Evolutionary conservation across 495 filamentous ascomycete genomes (phyloP), one percentile per base, ranked within the genome.

Genomic region (Penicillium lividum): DNA sequence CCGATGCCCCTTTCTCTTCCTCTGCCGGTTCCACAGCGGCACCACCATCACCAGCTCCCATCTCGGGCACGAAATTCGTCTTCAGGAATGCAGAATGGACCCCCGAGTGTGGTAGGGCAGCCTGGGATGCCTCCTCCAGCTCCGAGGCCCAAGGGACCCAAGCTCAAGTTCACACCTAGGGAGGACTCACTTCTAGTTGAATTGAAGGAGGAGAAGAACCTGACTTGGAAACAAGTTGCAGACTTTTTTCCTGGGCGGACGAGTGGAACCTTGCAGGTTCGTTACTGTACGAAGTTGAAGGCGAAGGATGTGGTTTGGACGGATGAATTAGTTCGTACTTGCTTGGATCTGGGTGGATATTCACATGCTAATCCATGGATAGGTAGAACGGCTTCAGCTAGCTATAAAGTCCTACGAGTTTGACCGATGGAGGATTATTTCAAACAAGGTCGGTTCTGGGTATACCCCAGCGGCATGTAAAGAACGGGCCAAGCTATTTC

Each of bases 201-300:
- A 57, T 76, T 97, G 52, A 97, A 97, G 71, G 92, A 97, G 73
- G 90, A 92, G 59, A 93, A 92, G 69, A 89, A 88, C 62, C 80
- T 97, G 63, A 92, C 92, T 8, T 97, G 92, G 92, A 95, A 94
- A 68, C 92, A 97, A 79, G 96, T 97, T 62, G 89, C 90, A 54
- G 91, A 95, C 65, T 96, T 93, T 74, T 96, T 97, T 64, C 92
- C 92, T 7, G 92, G 92, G 10, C 79, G 92, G 49, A 91, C 89
- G 43, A 92, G 88, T 31, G 91, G 91, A 40, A 96, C 92, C 34
- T 75, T 97, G 54, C 92, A 97, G 68, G 92, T 97, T 59, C 86
- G 92, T 11, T 97, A 97, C 70, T 97, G 92, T 67, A 96, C 91
- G 29, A 96, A 94, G 72, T 76, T 96, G 58, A 96, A 94, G 73